Percentiles rank a stretch among this genome's conserved stretches.
These are phyloP conservation scores for Arthrobotrys megalospora DNA, from an alignment of 2,329 filamentous ascomycete genomes.

Conservation along the genomic window DNA sequence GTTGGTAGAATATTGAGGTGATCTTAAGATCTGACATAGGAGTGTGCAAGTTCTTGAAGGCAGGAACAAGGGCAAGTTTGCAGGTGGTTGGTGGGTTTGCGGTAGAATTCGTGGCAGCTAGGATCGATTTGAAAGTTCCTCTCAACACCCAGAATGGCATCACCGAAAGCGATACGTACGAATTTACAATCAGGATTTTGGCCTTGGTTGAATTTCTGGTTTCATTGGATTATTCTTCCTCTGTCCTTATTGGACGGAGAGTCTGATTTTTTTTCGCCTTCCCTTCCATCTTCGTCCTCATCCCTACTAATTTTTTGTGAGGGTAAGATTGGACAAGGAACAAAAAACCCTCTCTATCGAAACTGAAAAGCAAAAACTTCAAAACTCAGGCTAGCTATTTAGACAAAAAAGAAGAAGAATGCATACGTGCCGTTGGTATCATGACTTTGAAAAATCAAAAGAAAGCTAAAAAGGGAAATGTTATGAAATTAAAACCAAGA, in stretches of 20 bases:
- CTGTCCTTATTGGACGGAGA: constrained; percentile 42
- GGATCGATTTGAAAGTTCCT: constrained; percentile 14
- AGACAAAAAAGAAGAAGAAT: constrained; percentile 32
- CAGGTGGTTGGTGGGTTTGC: constrained; percentile 18
- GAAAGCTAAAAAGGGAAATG: constrained; percentile 31
- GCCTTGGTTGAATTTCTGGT: constrained; percentile 29
- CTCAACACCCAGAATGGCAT: constrained; percentile 33
- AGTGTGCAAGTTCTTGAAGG: constrained; percentile 23
- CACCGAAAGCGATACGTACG: constrained; percentile 4
- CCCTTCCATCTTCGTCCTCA: constrained; percentile 5
- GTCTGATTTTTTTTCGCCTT: constrained; percentile 29
- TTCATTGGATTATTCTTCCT: constrained; percentile 48
- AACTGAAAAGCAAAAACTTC: constrained; percentile 44
- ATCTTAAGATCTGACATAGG: constrained; percentile 5
- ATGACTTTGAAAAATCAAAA: constrained; percentile 42
- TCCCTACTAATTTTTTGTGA: constrained; percentile 36
- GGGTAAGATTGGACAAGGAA: constrained; percentile 55
- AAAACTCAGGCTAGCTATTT: constrained; percentile 28
- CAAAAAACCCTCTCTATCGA: constrained; percentile 56
- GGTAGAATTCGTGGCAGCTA: constrained; percentile 17
- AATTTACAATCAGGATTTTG: constrained; percentile 2
- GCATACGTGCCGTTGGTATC: constrained; percentile 60
- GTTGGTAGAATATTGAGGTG: constrained; percentile 3
- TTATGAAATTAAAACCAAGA: constrained; percentile 50
- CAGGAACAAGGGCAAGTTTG: constrained; percentile 18